phyloP scores from a whole-genome alignment of 164 flowering plant genomes.

The Houttuynia cordata region DNA sequence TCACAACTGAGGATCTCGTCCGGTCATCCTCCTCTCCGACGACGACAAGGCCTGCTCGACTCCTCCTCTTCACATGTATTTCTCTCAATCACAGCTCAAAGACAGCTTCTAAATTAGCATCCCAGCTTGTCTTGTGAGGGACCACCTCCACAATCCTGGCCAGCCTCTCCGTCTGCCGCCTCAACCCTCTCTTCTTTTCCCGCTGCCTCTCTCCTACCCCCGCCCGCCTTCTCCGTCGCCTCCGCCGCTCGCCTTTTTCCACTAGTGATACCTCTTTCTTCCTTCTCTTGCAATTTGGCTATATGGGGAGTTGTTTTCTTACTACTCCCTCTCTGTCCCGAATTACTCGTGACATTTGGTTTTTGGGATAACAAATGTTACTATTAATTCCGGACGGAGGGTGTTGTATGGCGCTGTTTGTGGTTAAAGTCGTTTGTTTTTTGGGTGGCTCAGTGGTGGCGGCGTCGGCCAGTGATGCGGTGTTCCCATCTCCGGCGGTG shows the following conservation, averaged over 20 bases:
- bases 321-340: too few species aligned
- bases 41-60: too few species aligned
- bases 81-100: too few species aligned
- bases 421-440: neutral
- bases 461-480: conserved; percentile 37
- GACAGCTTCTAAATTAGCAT: too few species aligned
- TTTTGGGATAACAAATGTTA: too few species aligned
- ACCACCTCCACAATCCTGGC: conserved; percentile 23
- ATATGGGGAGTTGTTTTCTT: neutral
- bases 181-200: conserved; percentile 37
- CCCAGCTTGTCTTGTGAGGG: too few species aligned
- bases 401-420: neutral
- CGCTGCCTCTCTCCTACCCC: conserved; percentile 8
- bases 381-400: too few species aligned
- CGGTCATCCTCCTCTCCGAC: too few species aligned
- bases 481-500: conserved; percentile 60
- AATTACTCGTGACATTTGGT: too few species aligned
- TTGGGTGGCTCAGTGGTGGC: conserved; percentile 34
- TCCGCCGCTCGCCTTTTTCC: neutral
- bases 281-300: neutral
- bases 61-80: too few species aligned
- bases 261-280: neutral
- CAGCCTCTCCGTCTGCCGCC: conserved; percentile 7
- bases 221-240: too few species aligned
- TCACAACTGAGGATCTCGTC: too few species aligned